Conservation (phyloP, 768 basidiomycete genomes). For the Lepiota venenata region DNA sequence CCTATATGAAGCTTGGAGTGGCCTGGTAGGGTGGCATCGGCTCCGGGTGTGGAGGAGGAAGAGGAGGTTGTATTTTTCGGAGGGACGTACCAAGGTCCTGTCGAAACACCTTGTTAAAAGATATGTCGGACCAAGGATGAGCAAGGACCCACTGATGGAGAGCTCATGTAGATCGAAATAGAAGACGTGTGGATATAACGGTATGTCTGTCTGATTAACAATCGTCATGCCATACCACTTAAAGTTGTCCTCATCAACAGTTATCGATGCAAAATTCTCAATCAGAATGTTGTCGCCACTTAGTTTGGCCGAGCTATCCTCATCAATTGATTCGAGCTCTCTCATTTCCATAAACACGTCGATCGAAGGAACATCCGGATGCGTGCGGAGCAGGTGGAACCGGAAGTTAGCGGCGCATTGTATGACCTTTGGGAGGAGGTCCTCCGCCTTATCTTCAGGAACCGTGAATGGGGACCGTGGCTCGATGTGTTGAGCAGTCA, state of each 20-base stretch:
- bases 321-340: conserved; percentile 19
- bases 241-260: conserved; percentile 18
- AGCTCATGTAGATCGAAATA: too few species aligned
- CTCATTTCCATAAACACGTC: conserved; percentile 28
- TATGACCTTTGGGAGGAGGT: conserved; percentile 15
- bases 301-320: conserved; percentile 18
- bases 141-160: too few species aligned
- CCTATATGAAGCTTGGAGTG: too few species aligned
- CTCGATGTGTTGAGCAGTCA: conserved; percentile 20
- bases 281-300: conserved; percentile 25
- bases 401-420: conserved; percentile 21
- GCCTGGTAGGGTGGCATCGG: too few species aligned
- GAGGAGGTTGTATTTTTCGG: too few species aligned
- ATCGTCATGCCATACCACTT: not conserved
- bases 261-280: conserved; percentile 22
- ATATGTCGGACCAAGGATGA: too few species aligned
- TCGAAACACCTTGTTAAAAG: too few species aligned
- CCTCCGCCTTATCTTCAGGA: conserved; percentile 6
- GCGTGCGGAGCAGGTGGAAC: conserved; percentile 25
- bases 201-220: too few species aligned
- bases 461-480: conserved; percentile 18
- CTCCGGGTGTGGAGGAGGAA: conserved; percentile 9
- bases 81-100: too few species aligned
- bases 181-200: too few species aligned
- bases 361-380: conserved; percentile 11